These are phyloP conservation scores for Myxozyma neglecta DNA, from an alignment of 805 yeast genomes.

Conservation along the genomic window DNA sequence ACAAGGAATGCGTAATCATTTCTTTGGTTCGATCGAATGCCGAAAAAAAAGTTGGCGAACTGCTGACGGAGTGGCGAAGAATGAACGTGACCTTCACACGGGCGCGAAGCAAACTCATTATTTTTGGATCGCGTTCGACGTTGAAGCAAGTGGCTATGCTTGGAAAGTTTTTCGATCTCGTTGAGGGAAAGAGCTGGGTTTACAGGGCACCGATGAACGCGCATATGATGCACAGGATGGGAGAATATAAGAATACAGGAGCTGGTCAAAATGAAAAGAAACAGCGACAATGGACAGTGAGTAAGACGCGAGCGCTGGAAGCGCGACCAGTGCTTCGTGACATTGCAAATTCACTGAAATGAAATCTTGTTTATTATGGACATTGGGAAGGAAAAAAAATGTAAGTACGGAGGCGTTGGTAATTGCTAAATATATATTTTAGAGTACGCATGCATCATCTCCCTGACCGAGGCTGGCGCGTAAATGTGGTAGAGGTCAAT, in stretches of 20 bases:
- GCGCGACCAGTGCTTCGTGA: conserved; percentile 21
- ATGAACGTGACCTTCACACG: conserved; percentile 93
- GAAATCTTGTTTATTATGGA: background rate
- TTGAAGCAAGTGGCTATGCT: conserved; percentile 54
- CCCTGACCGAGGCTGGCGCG: too few species aligned
- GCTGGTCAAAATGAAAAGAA: background rate
- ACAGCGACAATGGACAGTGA: background rate
- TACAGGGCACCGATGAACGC: conserved; percentile 49
- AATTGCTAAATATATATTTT: too few species aligned
- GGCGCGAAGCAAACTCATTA: conserved; percentile 77
- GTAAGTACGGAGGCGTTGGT: too few species aligned
- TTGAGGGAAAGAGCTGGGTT: conserved; percentile 63
- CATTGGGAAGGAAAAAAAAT: background rate
- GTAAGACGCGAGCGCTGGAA: background rate
- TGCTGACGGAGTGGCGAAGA: conserved; percentile 85
- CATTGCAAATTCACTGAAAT: conserved; percentile 13
- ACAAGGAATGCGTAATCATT: conserved; percentile 85
- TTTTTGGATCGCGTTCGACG: conserved; percentile 76
- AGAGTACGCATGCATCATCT: too few species aligned
- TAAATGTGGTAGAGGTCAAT: too few species aligned
- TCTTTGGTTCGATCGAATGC: conserved; percentile 84
- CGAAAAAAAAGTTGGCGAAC: conserved; percentile 65
- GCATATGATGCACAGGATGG: conserved; percentile 15
- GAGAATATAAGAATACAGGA: background rate
- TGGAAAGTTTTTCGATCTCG: conserved; percentile 58